Evolutionary conservation across 2,329 filamentous ascomycete species (phyloP).

Genomic region (Dactylellina leptospora): DNA sequence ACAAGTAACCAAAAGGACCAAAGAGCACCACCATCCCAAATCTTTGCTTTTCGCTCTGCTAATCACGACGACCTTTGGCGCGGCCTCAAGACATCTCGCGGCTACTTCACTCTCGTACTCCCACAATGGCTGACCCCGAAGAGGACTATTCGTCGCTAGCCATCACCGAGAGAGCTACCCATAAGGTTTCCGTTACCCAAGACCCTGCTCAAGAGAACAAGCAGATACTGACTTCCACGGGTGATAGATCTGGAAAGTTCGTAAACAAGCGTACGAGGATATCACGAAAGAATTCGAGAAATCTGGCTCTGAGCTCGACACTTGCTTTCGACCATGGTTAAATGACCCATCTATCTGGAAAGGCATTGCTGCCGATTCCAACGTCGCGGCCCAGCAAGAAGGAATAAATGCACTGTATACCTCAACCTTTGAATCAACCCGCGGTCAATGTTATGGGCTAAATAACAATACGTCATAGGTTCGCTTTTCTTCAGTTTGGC

Average conservation of each 20-base stretch:
- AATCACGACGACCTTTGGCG: no score
- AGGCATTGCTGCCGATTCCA: conserved; percentile 88
- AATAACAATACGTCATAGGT: no score
- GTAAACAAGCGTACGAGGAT: conserved; percentile 94
- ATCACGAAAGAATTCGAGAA: conserved; percentile 85
- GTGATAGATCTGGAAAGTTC: conserved; percentile 81
- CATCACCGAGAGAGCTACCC: conserved; percentile 79
- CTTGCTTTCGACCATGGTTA: conserved; percentile 85
- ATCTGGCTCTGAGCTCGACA: conserved; percentile 83
- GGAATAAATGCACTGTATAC: conserved; percentile 84
- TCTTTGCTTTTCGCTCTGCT: no score
- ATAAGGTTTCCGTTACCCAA: conserved; percentile 70
- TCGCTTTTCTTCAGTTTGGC: conserved; percentile 87
- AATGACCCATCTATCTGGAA: conserved; percentile 90
- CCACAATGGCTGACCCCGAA: conserved; percentile 78
- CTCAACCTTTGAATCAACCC: no score
- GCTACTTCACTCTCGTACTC: no score
- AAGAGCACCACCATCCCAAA: no score
- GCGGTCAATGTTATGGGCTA: no score
- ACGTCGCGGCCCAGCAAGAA: conserved; percentile 95
- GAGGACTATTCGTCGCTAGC: conserved; percentile 84
- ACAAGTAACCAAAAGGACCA: no score
- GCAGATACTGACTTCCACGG: conserved; percentile 63
- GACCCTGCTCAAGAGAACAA: not conserved
- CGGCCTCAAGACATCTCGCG: no score